Conservation (phyloP, 306 rosid genomes). For the Calophaca sinica region DNA sequence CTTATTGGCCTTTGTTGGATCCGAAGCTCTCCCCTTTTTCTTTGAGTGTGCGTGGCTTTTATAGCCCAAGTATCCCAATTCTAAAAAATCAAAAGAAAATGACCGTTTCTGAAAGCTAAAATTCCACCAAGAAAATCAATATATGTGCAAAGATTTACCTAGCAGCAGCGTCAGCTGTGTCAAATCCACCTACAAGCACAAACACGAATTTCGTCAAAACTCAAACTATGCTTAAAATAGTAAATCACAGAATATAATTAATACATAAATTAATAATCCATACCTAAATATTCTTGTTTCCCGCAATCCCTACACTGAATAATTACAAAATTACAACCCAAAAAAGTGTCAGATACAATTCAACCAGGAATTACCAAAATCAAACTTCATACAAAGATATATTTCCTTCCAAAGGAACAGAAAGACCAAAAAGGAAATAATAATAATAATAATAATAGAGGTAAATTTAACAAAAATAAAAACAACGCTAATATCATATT, state of each 20-base stretch:
- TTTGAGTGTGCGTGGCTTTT: no score
- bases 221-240: no score
- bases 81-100: no score
- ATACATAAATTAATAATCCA: constrained; percentile 55
- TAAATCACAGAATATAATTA: no score
- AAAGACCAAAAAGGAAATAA: not conserved
- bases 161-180: constrained; percentile 98
- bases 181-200: constrained; percentile 85
- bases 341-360: constrained; percentile 43
- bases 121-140: not conserved
- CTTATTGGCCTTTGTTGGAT: no score
- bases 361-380: no score
- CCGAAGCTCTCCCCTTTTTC: no score
- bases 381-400: no score
- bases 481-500: constrained; percentile 8
- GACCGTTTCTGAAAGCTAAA: not conserved
- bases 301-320: constrained; percentile 88
- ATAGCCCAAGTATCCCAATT: no score
- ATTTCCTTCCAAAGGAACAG: no score
- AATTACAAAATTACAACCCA: constrained; percentile 24
- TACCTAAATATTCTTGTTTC: constrained; percentile 97
- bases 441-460: no score
- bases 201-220: constrained; percentile 40
- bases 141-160: constrained; percentile 57
- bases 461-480: no score